Percentiles rank a stretch among this genome's conserved stretches.
phyloP scores from a whole-genome alignment of 1,139 yeast species.

The Debaryomyces fabryi region DNA sequence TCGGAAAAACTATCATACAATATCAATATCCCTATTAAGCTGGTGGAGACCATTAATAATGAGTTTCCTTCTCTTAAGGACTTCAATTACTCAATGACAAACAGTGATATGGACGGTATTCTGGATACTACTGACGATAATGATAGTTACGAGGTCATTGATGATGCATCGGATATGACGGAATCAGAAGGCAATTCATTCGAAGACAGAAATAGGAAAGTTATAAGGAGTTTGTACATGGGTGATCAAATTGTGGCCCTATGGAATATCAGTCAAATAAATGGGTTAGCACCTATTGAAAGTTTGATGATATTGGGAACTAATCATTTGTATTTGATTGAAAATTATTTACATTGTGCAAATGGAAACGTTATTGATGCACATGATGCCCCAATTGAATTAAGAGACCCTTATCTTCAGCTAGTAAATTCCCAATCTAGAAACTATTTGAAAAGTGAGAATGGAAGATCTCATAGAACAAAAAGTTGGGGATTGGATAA shows the following conservation, averaged over 20 bases:
- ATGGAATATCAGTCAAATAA: constrained; percentile 75
- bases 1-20: constrained; percentile 46
- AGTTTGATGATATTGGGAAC: constrained; percentile 72
- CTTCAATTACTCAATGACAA: neutral
- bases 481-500: constrained; percentile 59
- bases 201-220: constrained; percentile 75
- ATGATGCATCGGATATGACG: constrained; percentile 35
- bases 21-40: constrained; percentile 42
- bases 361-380: constrained; percentile 68
- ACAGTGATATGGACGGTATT: neutral
- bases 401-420: constrained; percentile 68
- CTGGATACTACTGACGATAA: constrained; percentile 24
- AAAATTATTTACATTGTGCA: constrained; percentile 62
- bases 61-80: constrained; percentile 12
- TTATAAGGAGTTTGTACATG: constrained; percentile 63
- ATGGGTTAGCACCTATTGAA: constrained; percentile 73
- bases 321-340: constrained; percentile 65
- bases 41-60: constrained; percentile 15
- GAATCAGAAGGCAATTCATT: constrained; percentile 30
- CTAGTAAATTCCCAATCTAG: constrained; percentile 49
- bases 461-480: constrained; percentile 42
- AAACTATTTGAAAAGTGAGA: constrained; percentile 20
- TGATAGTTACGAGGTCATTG: constrained; percentile 50
- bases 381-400: constrained; percentile 60
- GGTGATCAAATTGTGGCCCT: constrained; percentile 72